Conservation (phyloP, 352 stramenopile species). For the Phytopythium cucurbitacearum region DNA sequence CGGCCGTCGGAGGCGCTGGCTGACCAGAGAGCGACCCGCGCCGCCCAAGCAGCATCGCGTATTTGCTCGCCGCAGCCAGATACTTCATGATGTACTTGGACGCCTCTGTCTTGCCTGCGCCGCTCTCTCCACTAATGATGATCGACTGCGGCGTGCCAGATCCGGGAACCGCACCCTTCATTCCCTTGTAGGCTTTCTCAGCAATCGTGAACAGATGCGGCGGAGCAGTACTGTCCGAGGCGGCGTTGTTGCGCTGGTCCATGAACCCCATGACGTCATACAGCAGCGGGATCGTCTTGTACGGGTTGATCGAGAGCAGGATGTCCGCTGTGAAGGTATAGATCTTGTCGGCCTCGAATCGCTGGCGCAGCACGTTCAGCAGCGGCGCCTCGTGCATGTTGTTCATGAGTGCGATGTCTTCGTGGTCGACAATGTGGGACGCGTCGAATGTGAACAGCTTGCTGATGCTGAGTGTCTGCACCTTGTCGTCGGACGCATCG, state of each 20-base stretch:
- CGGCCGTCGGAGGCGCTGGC: slow-evolving; percentile 6
- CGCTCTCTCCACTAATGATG: slow-evolving; percentile 92
- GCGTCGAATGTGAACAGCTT: slow-evolving; percentile 80
- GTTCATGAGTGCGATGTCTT: slow-evolving; percentile 87
- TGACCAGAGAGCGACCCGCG: slow-evolving; percentile 3
- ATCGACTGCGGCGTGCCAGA: slow-evolving; percentile 86
- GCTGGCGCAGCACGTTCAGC: slow-evolving; percentile 70
- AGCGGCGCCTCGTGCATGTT: slow-evolving; percentile 88
- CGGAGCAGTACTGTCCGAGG: slow-evolving; percentile 26
- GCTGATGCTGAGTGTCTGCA: slow-evolving; percentile 39
- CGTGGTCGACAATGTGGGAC: slow-evolving; percentile 79
- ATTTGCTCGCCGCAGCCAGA: slow-evolving; percentile 70
- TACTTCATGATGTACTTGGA: slow-evolving; percentile 93
- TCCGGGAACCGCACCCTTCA: slow-evolving; percentile 56
- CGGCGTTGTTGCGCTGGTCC: slow-evolving; percentile 31
- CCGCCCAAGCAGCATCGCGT: slow-evolving; percentile 15
- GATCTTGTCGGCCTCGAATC: slow-evolving; percentile 77
- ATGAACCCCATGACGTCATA: slow-evolving; percentile 81
- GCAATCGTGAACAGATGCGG: slow-evolving; percentile 83
- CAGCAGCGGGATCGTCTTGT: slow-evolving; percentile 82
- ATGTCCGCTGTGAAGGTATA: slow-evolving; percentile 88
- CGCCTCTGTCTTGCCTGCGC: slow-evolving; percentile 92
- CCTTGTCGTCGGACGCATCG: slow-evolving; percentile 52
- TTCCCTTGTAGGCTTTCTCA: slow-evolving; percentile 66
- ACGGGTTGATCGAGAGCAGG: slow-evolving; percentile 81